phyloP scores from a whole-genome alignment of 1,284 basidiomycete genomes.

The Trichosporon sp. region DNA sequence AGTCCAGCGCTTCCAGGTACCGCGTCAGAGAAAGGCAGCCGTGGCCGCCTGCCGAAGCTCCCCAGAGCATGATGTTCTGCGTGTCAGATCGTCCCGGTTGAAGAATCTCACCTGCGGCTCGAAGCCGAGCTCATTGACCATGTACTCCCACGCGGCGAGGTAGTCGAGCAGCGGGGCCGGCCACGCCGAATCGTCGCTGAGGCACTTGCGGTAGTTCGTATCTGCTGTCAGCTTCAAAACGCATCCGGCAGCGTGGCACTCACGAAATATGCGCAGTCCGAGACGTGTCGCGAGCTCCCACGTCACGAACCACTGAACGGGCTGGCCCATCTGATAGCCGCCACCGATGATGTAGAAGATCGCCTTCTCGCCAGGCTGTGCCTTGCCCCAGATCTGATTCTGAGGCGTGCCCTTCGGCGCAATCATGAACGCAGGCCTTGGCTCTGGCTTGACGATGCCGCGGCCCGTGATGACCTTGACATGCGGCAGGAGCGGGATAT shows the following conservation, averaged over 20 bases:
- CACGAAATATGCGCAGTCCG: not conserved
- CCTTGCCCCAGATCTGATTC: slow-evolving; percentile 9
- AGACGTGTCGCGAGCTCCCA: slow-evolving; percentile 4
- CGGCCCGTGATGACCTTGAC: not conserved
- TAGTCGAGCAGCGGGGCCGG: slow-evolving; percentile 11
- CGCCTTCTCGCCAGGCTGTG: slow-evolving; percentile 8
- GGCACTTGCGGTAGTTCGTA: slow-evolving; percentile 17
- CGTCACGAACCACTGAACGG: slow-evolving; percentile 4
- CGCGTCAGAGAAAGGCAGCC: slow-evolving; percentile 9
- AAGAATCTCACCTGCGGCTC: slow-evolving; percentile 7
- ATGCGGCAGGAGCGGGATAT: not conserved
- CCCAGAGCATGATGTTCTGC: slow-evolving; percentile 15
- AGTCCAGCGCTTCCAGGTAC: slow-evolving; percentile 13
- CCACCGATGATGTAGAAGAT: slow-evolving; percentile 17
- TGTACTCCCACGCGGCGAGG: slow-evolving; percentile 14
- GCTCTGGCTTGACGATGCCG: slow-evolving; percentile 3
- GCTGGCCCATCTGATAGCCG: slow-evolving; percentile 13
- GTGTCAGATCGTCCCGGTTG: not conserved
- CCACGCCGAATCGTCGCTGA: slow-evolving; percentile 10
- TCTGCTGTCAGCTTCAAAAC: not conserved
- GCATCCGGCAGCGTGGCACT: not conserved
- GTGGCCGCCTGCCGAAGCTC: slow-evolving; percentile 13
- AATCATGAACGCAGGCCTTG: slow-evolving; percentile 7
- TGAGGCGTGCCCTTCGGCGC: slow-evolving; percentile 10
- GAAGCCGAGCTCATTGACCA: slow-evolving; percentile 14